These are phyloP conservation scores for Rosa multiflora DNA, from an alignment of 306 rosid species.

Conservation along the genomic window DNA sequence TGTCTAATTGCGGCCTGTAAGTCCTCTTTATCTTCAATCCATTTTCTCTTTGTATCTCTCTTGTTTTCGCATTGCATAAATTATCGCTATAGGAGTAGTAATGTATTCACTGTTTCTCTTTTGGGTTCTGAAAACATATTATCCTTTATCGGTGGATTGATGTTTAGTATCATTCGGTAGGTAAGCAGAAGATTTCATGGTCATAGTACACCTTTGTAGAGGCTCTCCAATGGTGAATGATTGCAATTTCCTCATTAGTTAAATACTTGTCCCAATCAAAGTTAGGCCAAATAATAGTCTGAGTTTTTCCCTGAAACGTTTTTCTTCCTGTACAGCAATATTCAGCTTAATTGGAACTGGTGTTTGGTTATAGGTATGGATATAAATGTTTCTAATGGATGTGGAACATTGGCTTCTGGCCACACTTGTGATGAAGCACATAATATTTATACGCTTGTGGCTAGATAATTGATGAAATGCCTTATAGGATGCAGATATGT, in stretches of 20 bases:
- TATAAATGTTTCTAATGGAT: neutral
- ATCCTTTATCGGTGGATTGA: too few species aligned
- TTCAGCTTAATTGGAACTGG: neutral
- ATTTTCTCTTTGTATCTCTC: too few species aligned
- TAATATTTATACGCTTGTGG: neutral
- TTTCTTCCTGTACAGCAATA: neutral
- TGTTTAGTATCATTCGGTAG: too few species aligned
- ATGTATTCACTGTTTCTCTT: neutral
- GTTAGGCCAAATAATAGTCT: neutral
- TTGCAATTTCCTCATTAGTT: neutral
- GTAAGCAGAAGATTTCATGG: too few species aligned
- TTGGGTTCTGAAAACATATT: too few species aligned
- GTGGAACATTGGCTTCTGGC: neutral
- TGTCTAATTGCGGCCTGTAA: conserved; percentile 43
- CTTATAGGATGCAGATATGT: neutral
- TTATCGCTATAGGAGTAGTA: too few species aligned
- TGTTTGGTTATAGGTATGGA: neutral
- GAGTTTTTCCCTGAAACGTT: neutral
- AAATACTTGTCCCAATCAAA: neutral
- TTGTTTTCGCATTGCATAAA: too few species aligned
- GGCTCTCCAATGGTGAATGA: too few species aligned
- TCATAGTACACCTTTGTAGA: too few species aligned
- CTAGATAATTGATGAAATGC: neutral
- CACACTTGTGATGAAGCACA: neutral
- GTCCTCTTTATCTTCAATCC: conserved; percentile 6